phyloP scores from a whole-genome alignment of 2,329 filamentous ascomycete genomes.

The Capronia americana region DNA sequence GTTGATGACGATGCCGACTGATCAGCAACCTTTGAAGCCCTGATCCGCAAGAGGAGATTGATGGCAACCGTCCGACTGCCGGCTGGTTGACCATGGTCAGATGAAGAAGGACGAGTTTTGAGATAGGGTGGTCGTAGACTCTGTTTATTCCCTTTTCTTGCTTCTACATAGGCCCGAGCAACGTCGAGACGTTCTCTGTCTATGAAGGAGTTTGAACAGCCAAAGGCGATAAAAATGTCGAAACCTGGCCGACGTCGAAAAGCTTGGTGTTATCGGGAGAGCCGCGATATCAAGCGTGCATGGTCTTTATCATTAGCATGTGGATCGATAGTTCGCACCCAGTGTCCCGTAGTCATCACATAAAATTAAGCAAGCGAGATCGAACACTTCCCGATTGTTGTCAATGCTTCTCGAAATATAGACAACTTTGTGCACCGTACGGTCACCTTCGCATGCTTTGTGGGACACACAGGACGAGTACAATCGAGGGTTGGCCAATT shows the following conservation, averaged over 20 bases:
- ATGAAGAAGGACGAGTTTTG: background rate
- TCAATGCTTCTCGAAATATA: background rate
- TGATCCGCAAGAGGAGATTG: background rate
- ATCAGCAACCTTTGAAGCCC: constrained; percentile 1
- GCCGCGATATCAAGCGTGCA: background rate
- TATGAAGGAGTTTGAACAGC: background rate
- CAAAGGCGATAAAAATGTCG: background rate
- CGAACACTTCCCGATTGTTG: background rate
- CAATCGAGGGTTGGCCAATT: background rate
- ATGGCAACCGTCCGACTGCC: background rate
- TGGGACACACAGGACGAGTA: background rate
- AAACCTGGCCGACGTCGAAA: background rate
- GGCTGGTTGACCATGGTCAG: background rate
- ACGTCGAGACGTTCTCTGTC: background rate
- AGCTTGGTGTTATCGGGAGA: background rate
- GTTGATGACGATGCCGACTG: constrained; percentile 6
- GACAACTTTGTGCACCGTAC: no score
- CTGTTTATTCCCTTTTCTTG: background rate
- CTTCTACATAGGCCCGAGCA: background rate
- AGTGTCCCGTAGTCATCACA: constrained; percentile 14
- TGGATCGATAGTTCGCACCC: constrained; percentile 20
- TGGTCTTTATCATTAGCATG: constrained; percentile 1
- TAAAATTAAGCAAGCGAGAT: constrained; percentile 23
- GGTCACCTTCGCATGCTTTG: background rate
- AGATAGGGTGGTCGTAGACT: background rate